These are phyloP conservation scores for Yarrowia sp. DNA, from an alignment of 805 yeast species.

Conservation along the genomic window DNA sequence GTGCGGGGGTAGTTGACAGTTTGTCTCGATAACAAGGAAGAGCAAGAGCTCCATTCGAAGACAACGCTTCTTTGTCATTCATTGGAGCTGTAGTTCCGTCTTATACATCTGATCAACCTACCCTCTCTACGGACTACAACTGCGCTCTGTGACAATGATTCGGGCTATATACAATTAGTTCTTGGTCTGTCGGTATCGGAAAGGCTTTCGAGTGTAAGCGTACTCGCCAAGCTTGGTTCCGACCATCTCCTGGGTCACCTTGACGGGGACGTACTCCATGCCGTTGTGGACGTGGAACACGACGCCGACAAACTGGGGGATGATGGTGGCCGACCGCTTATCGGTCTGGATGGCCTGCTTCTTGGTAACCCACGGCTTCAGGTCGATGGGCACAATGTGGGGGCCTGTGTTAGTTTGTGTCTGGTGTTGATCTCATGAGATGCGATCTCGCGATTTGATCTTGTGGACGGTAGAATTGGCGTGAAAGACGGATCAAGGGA, in stretches of 20 bases:
- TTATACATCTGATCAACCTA: no score
- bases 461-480: no score
- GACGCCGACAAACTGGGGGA: constrained; percentile 94
- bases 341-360: constrained; percentile 92
- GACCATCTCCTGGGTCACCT: constrained; percentile 91
- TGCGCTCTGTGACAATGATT: not conserved
- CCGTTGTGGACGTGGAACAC: constrained; percentile 96
- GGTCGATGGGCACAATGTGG: constrained; percentile 90
- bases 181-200: constrained; percentile 49
- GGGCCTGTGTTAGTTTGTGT: constrained; percentile 54
- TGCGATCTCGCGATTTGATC: not conserved
- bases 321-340: constrained; percentile 89
- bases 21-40: no score
- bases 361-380: constrained; percentile 74
- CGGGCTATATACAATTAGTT: constrained; percentile 26
- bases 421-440: not conserved
- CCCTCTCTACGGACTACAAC: no score
- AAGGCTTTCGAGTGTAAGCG: constrained; percentile 89
- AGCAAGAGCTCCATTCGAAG: no score
- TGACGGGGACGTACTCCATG: constrained; percentile 84
- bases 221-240: constrained; percentile 94
- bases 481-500: no score
- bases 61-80: no score
- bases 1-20: no score
- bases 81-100: no score